phyloP scores from a whole-genome alignment of 2,329 filamentous ascomycete genomes.

The Aureobasidium sp. region DNA sequence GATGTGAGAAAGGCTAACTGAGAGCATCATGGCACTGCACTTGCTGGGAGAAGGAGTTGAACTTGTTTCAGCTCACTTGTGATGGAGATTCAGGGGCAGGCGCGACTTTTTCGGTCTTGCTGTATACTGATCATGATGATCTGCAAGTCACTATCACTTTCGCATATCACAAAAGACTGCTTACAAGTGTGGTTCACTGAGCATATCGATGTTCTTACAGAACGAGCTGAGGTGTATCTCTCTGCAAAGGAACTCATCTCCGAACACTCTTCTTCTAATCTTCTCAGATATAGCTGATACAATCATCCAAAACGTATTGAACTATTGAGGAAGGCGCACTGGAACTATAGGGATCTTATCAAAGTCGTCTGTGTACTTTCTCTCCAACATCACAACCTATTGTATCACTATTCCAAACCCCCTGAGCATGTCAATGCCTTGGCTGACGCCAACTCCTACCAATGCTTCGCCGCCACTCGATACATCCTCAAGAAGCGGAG shows the following conservation, averaged over 20 bases:
- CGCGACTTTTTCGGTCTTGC: not conserved
- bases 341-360: not conserved
- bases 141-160: not conserved
- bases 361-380: not conserved
- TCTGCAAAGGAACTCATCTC: too few species aligned
- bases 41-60: not conserved
- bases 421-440: not conserved
- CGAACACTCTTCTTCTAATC: not conserved
- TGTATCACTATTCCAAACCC: not conserved
- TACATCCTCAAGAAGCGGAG: slow-evolving; percentile 1
- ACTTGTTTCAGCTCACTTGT: not conserved
- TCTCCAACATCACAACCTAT: not conserved
- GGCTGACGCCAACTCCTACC: not conserved
- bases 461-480: slow-evolving; percentile 4
- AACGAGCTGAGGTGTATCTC: too few species aligned
- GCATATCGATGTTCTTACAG: not conserved
- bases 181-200: not conserved
- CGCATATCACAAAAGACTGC: not conserved
- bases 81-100: not conserved
- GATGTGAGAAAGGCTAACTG: not conserved
- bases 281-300: not conserved
- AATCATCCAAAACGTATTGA: not conserved
- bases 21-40: not conserved
- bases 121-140: not conserved
- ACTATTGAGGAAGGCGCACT: not conserved